phyloP scores from a whole-genome alignment of 2,329 filamentous ascomycete species.

The Colletotrichum sp. region DNA sequence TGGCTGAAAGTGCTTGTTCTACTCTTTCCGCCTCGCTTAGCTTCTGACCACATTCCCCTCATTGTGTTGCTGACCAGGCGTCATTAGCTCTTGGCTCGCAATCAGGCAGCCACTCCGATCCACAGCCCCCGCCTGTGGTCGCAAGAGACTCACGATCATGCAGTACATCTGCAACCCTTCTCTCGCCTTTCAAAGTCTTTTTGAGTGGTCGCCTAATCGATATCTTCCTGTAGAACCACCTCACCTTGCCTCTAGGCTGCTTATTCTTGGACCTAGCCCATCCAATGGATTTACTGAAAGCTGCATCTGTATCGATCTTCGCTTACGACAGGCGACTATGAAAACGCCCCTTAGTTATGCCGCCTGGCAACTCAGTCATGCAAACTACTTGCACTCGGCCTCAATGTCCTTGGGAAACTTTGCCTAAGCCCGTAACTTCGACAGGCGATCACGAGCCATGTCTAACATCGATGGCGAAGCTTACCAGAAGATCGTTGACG shows the following conservation, averaged over 20 bases:
- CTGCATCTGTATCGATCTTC: neutral
- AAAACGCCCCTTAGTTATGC: neutral
- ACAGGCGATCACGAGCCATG: neutral
- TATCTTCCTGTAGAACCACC: too few species aligned
- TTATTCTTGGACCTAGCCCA: fast-evolving
- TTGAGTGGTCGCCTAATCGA: too few species aligned
- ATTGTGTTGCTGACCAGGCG: too few species aligned
- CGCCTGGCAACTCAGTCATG: fast-evolving
- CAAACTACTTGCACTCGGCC: neutral
- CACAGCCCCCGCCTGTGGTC: too few species aligned
- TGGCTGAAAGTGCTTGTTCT: too few species aligned
- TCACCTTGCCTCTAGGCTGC: neutral
- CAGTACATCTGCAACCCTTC: fast-evolving
- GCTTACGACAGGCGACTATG: neutral
- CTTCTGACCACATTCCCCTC: too few species aligned
- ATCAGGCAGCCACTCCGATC: too few species aligned
- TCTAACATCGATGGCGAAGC: neutral
- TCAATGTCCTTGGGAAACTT: neutral
- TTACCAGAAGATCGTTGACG: neutral
- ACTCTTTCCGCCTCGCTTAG: too few species aligned
- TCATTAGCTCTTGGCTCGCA: too few species aligned
- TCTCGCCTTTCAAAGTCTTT: too few species aligned
- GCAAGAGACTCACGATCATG: too few species aligned
- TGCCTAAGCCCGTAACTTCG: neutral
- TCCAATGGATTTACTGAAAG: neutral